These are phyloP conservation scores for Paracoccidioides lutzii DNA, from an alignment of 2,329 filamentous ascomycete species.

Conservation along the genomic window DNA sequence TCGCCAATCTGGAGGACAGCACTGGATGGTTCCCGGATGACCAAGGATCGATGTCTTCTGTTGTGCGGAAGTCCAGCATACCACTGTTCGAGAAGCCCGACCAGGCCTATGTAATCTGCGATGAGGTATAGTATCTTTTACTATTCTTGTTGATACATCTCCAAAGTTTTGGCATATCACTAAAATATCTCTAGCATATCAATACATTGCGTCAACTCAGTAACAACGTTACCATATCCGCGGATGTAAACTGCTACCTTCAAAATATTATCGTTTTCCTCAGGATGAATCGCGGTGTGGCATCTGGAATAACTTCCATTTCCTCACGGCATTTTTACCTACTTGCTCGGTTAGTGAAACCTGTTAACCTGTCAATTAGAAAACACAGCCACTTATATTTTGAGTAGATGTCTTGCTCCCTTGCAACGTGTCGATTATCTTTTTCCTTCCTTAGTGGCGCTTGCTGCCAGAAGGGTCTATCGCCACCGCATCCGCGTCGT, in stretches of 20 bases:
- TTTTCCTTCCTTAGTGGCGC: conserved; percentile 67
- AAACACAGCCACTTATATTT: conserved; percentile 13
- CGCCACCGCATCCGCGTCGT: conserved; percentile 68
- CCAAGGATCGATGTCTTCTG: conserved; percentile 24
- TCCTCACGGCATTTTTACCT: conserved; percentile 66
- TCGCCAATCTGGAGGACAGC: conserved; percentile 59
- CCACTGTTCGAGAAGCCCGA: background rate
- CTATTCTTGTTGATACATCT: background rate
- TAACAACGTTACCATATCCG: conserved; percentile 48
- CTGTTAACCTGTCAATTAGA: background rate
- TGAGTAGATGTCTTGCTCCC: conserved; percentile 55
- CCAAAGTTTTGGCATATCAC: background rate
- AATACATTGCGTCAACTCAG: conserved; percentile 47
- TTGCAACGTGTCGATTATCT: conserved; percentile 70
- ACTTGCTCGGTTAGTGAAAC: conserved; percentile 43
- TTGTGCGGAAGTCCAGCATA: conserved; percentile 20
- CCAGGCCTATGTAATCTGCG: background rate
- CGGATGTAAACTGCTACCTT: conserved; percentile 71
- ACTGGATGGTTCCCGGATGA: conserved; percentile 28
- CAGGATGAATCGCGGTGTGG: conserved; percentile 73
- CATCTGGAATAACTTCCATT: conserved; percentile 60
- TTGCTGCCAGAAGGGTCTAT: conserved; percentile 80
- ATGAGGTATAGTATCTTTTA: conserved; percentile 3
- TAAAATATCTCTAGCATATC: conserved; percentile 30
- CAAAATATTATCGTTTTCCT: conserved; percentile 81